Conservation (phyloP, 768 basidiomycete species). For the Boletus pseudo-olivaceus region DNA sequence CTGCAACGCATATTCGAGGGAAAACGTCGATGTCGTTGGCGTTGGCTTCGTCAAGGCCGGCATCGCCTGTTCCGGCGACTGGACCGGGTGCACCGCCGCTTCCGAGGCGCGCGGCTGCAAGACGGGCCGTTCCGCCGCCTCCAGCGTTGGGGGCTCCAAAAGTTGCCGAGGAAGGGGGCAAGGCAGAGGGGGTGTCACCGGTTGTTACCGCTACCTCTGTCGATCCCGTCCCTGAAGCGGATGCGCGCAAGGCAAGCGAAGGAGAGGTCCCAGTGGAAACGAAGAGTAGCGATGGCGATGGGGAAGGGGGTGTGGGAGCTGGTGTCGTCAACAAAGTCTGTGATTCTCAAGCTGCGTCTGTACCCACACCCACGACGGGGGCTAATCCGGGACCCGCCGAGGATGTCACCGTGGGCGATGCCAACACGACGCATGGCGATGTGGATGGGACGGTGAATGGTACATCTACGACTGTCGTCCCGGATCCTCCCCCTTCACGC, state of each 20-base stretch:
- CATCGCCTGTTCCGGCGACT: conserved; percentile 31
- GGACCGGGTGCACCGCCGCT: conserved; percentile 48
- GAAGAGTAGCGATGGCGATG: not conserved
- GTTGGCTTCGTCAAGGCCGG: conserved; percentile 33
- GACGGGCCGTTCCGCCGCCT: conserved; percentile 35
- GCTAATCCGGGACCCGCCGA: not conserved
- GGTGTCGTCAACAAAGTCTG: not conserved
- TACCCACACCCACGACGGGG: not conserved
- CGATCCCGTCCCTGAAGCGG: not conserved
- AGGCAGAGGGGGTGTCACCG: conserved; percentile 1
- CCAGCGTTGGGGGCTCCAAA: not conserved
- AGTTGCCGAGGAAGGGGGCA: not conserved
- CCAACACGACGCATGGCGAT: not conserved
- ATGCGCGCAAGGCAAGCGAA: not conserved
- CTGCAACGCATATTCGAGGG: conserved; percentile 11
- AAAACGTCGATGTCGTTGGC: conserved; percentile 24
- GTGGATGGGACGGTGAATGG: not conserved
- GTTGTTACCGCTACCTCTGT: not conserved
- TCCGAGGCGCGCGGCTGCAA: conserved; percentile 61
- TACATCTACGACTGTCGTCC: not conserved
- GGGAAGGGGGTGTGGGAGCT: not conserved
- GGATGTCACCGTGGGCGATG: not conserved
- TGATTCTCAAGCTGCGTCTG: not conserved
- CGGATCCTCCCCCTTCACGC: not conserved
- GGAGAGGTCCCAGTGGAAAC: not conserved